Evolutionary conservation across 1,139 yeast genomes (phyloP).

Genomic region (Pichia sp.): DNA sequence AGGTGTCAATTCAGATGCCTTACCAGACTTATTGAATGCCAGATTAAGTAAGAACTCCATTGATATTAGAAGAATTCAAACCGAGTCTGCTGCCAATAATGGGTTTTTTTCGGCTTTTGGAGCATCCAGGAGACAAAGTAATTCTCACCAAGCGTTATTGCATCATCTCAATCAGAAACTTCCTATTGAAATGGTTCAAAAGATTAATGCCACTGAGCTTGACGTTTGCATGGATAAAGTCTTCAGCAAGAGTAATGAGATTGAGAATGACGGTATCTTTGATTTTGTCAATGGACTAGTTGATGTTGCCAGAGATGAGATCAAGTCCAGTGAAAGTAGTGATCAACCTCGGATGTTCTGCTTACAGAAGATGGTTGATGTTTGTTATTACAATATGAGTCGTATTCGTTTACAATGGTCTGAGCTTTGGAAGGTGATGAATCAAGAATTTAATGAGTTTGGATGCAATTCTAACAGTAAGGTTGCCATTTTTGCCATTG

Average conservation of each 20-base stretch:
- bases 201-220: conserved; percentile 65
- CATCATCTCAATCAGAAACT: conserved; percentile 45
- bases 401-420: conserved; percentile 97
- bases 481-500: conserved; percentile 86
- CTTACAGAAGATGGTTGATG: conserved; percentile 91
- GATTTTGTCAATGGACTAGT: conserved; percentile 83
- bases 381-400: conserved; percentile 94
- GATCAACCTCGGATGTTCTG: conserved; percentile 86
- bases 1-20: conserved; percentile 76
- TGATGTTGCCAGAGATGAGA: conserved; percentile 84
- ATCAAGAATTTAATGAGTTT: conserved; percentile 77
- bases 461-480: conserved; percentile 74
- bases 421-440: conserved; percentile 91
- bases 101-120: conserved; percentile 11
- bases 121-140: conserved; percentile 35
- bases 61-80: conserved; percentile 28
- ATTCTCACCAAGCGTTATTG: conserved; percentile 41
- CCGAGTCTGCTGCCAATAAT: conserved; percentile 8
- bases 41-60: conserved; percentile 57
- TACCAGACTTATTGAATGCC: conserved; percentile 82
- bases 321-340: conserved; percentile 79
- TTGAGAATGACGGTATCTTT: conserved; percentile 78
- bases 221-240: conserved; percentile 83
- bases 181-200: conserved; percentile 48
- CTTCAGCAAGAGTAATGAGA: conserved; percentile 72